Conservation (phyloP, 176 grass and related monocot species). For the Cocos nucifera region DNA sequence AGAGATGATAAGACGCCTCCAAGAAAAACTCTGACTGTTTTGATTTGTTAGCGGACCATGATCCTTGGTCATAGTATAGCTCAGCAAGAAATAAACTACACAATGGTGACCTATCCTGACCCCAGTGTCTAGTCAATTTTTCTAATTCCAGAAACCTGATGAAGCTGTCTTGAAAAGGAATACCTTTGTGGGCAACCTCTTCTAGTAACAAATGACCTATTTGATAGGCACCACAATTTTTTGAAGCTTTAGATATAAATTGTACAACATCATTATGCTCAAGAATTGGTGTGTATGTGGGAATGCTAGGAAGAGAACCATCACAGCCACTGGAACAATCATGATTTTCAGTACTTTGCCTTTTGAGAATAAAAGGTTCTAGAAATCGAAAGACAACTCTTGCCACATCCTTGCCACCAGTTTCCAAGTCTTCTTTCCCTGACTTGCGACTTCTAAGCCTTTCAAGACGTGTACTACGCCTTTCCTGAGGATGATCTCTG, state of each 20-base stretch:
- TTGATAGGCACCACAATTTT: slow-evolving; percentile 50
- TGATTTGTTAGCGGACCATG: slow-evolving; percentile 50
- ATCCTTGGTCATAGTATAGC: slow-evolving; percentile 71
- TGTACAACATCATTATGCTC: slow-evolving; percentile 56
- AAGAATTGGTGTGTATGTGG: slow-evolving; percentile 38
- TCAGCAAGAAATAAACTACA: slow-evolving; percentile 95
- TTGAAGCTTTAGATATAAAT: slow-evolving; percentile 56
- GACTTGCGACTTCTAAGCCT: slow-evolving; percentile 83
- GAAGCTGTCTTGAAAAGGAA: slow-evolving; percentile 74
- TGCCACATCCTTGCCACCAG: slow-evolving; percentile 68
- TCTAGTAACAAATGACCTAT: slow-evolving; percentile 70
- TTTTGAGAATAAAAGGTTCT: slow-evolving; percentile 65
- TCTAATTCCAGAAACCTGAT: slow-evolving; percentile 61
- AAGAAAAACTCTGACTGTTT: slow-evolving; percentile 41
- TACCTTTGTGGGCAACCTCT: slow-evolving; percentile 59
- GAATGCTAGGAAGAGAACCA: slow-evolving; percentile 32
- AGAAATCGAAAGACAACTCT: slow-evolving; percentile 66
- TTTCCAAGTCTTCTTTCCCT: slow-evolving; percentile 82
- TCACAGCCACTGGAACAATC: slow-evolving; percentile 38
- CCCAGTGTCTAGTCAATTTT: slow-evolving; percentile 75
- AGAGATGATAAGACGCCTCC: slow-evolving; percentile 81
- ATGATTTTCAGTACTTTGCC: slow-evolving; percentile 31
- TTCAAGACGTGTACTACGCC: slow-evolving; percentile 89
- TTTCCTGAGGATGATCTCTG: slow-evolving; percentile 90
- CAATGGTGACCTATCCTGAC: slow-evolving; percentile 45